Percentiles rank a stretch among this genome's conserved stretches.
These are phyloP conservation scores for Schizopora paradoxa DNA, from an alignment of 1,284 basidiomycete genomes.

Conservation along the genomic window DNA sequence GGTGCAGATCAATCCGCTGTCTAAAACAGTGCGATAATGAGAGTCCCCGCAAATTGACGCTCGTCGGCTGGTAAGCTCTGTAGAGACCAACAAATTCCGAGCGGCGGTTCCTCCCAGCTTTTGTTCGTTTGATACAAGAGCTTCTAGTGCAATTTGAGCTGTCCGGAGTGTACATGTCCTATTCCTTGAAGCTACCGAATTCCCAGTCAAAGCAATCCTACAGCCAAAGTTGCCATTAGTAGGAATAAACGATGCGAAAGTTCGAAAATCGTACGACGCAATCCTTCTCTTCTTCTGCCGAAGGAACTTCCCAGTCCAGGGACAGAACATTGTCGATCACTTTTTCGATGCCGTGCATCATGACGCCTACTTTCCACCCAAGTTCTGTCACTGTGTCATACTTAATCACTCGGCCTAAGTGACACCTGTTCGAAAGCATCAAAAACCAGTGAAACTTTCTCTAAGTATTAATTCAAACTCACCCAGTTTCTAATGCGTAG, in stretches of 20 bases:
- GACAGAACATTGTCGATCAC: constrained; percentile 71
- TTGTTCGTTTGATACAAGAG: too few relatives aligned
- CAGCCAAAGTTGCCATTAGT: not conserved
- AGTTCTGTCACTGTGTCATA: constrained; percentile 86
- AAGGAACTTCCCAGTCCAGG: constrained; percentile 58
- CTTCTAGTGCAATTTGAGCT: too few relatives aligned
- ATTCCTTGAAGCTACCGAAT: constrained; percentile 45
- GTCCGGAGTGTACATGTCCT: too few relatives aligned
- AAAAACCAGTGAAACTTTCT: constrained; percentile 9
- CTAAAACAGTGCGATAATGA: too few relatives aligned
- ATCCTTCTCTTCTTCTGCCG: constrained; percentile 30
- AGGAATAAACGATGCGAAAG: not conserved
- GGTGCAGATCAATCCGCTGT: too few relatives aligned
- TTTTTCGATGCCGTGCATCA: constrained; percentile 72
- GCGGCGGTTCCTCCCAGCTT: too few relatives aligned
- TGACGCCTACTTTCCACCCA: constrained; percentile 78
- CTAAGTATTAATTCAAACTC: constrained; percentile 27
- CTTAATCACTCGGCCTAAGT: constrained; percentile 77
- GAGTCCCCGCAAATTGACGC: too few relatives aligned
- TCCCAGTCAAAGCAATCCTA: constrained; percentile 70
- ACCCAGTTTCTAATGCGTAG: constrained; percentile 58
- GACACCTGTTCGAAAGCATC: constrained; percentile 52
- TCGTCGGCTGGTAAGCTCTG: too few relatives aligned
- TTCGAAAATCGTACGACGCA: constrained; percentile 42
- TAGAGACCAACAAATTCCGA: too few relatives aligned